Evolutionary conservation across 75 land plant genomes (phyloP).

Genomic region (Cryptomeria japonica): DNA sequence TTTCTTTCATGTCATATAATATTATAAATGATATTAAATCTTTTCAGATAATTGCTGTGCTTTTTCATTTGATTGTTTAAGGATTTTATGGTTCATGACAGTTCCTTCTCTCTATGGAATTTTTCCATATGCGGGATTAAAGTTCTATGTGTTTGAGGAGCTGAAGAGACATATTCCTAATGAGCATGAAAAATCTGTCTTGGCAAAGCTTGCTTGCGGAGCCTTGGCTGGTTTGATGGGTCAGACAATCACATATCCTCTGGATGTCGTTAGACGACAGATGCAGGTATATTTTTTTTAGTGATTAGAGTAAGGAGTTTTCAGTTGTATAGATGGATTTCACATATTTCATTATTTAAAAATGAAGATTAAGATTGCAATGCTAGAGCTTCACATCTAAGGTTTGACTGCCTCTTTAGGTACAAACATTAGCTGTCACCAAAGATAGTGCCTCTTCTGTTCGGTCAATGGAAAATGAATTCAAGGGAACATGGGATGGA

Average conservation of each 20-base stretch:
- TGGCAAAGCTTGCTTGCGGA: conserved; percentile 80
- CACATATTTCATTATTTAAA: neutral
- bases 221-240: conserved; percentile 90
- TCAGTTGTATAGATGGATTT: neutral
- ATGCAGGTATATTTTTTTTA: conserved; percentile 78
- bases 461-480: conserved; percentile 24
- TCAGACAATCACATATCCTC: conserved; percentile 92
- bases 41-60: neutral
- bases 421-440: conserved; percentile 37
- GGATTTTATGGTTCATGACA: conserved; percentile 23
- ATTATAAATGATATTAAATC: neutral
- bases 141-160: conserved; percentile 86
- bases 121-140: conserved; percentile 95
- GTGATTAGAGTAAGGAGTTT: neutral
- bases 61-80: neutral
- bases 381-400: neutral
- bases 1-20: neutral
- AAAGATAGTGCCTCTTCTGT: conserved; percentile 16
- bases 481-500: conserved; percentile 64
- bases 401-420: conserved; percentile 41
- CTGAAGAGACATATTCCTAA: conserved; percentile 73
- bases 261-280: conserved; percentile 96
- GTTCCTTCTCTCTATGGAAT: conserved; percentile 92
- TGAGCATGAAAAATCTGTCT: conserved; percentile 55
- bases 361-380: neutral